A percentile compares a stretch with the other conserved stretches of the same genome.
These are phyloP conservation scores for Suhomyces panamericanus DNA, from an alignment of 1,139 yeast genomes.

Conservation along the genomic window DNA sequence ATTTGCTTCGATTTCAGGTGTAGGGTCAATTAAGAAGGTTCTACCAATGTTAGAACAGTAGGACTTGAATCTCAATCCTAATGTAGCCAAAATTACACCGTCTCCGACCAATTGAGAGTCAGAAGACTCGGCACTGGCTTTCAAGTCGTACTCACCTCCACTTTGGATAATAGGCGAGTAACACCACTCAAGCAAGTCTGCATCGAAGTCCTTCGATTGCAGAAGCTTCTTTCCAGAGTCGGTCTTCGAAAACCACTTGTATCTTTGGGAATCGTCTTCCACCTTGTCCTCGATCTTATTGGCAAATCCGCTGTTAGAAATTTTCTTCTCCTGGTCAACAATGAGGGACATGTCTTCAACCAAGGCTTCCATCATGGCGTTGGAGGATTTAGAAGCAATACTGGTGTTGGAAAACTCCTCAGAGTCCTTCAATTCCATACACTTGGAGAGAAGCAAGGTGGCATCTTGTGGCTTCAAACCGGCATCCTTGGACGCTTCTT, in stretches of 20 bases:
- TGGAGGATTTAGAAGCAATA: slow-evolving; percentile 76
- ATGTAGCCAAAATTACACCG: slow-evolving; percentile 79
- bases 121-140: slow-evolving; percentile 79
- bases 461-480: slow-evolving; percentile 25
- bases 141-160: slow-evolving; percentile 82
- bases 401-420: slow-evolving; percentile 68
- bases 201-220: slow-evolving; percentile 58
- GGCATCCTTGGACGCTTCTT: slow-evolving; percentile 51
- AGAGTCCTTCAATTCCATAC: slow-evolving; percentile 77
- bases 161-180: slow-evolving; percentile 90
- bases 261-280: slow-evolving; percentile 79
- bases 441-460: slow-evolving; percentile 50
- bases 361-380: slow-evolving; percentile 78
- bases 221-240: slow-evolving; percentile 58
- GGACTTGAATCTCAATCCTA: slow-evolving; percentile 85
- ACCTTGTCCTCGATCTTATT: slow-evolving; percentile 78
- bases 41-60: slow-evolving; percentile 89
- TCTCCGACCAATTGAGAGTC: slow-evolving; percentile 66
- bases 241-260: slow-evolving; percentile 65
- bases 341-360: slow-evolving; percentile 86
- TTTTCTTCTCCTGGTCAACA: slow-evolving; percentile 81
- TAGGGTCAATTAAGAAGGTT: slow-evolving; percentile 88
- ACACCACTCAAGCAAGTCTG: slow-evolving; percentile 87
- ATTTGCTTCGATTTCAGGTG: slow-evolving; percentile 72
- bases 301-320: slow-evolving; percentile 70